Base-by-base conservation (phyloP, 768 basidiomycete genomes). In the Amanita phalloides region DNA sequence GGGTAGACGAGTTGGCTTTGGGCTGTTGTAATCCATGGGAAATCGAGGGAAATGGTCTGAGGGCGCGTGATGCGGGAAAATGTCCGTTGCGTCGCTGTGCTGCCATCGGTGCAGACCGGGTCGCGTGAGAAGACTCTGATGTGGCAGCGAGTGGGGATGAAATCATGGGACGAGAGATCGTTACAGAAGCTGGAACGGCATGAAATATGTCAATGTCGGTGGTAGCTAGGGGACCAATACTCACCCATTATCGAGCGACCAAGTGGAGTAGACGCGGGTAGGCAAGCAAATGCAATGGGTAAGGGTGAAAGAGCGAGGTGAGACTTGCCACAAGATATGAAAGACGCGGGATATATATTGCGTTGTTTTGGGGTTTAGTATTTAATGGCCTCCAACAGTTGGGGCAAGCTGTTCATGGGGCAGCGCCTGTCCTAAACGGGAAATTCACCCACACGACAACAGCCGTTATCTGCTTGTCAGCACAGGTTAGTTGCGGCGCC, bases 41-140 rank as follows among this genome's bases (percentile, higher is more conserved):
- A 56, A 88, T 73, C 47, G 81, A 76, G 13, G 85, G 73, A 64
- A 91, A 91, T 28, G 90, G 90, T 25, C 90, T 79, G 21, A 90
- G 73, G 1, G 84, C 81, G 48, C 85, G 85, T 33, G 89, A 91
- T 1, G 76, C 67, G 4, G 83, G 78, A 63, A 92, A 90, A 5
- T 41, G 74, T 64, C 46, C 64, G 70, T 45, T 75, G 74, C 57
- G 71, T 70, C 39, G 78, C 68, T 3, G 64, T 21, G 53, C 65
- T 50, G 61, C 71, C 63, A 60, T 62, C 14, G 65, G 48, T 7
- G 66, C 48, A 36, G 67, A 55, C 55, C 58, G 38, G 58, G 45
- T 54, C 46, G 61, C 58, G 51, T 64, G 63, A 48, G 69, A 56
- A 7, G 73, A 57, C 54, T 63, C 69, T 53, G 83, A 6, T 14